Conservation (phyloP, 1,284 basidiomycete species). For the Meira nashicola region DNA sequence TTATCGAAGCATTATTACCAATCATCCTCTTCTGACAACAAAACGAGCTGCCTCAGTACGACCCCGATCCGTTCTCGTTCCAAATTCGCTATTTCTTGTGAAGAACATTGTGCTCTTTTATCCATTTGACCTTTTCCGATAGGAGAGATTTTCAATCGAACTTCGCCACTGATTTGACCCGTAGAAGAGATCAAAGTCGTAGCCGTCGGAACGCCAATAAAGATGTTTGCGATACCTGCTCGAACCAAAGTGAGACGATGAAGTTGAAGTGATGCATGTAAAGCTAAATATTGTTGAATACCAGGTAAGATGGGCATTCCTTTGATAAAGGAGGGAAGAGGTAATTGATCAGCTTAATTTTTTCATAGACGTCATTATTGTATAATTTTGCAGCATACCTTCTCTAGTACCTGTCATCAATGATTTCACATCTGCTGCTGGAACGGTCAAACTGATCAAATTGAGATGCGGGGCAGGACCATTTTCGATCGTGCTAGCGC, state of each 20-base stretch:
- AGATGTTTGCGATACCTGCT: not conserved
- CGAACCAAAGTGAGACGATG: not conserved
- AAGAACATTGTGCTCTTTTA: too few species aligned
- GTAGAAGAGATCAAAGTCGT: not conserved
- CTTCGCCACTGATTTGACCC: not conserved
- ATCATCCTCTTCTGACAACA: not conserved
- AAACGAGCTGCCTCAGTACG: not conserved
- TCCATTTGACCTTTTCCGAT: not conserved
- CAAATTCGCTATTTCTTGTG: not conserved
- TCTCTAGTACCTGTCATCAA: not conserved
- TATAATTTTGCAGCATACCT: too few species aligned
- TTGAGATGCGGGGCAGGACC: conserved; percentile 4
- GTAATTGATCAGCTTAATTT: too few species aligned
- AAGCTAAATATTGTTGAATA: not conserved
- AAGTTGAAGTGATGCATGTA: conserved; percentile 1
- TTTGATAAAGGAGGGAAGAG: too few species aligned
- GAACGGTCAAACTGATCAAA: not conserved
- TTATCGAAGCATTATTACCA: not conserved
- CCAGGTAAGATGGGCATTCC: not conserved
- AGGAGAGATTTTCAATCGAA: not conserved
- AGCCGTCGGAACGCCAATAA: not conserved
- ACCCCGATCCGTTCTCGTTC: not conserved
- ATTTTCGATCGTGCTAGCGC: not conserved
- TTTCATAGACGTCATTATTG: too few species aligned
- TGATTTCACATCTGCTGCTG: not conserved